Percentiles rank a stretch among this genome's conserved stretches.
Evolutionary conservation across 768 basidiomycete genomes (phyloP).

Genomic region (Dendrothele bispora): DNA sequence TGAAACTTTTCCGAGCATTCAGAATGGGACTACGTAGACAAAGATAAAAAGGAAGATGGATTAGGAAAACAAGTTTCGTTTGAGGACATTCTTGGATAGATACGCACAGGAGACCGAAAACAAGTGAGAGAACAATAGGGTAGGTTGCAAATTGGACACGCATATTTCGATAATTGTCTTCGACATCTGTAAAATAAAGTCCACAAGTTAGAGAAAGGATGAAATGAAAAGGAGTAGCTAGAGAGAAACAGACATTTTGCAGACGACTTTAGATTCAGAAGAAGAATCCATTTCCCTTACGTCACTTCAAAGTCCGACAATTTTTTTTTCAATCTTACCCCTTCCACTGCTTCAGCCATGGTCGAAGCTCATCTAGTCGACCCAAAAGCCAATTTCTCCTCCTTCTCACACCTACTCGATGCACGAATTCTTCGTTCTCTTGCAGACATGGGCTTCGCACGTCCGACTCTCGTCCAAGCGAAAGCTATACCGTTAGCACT

Average conservation of each 20-base stretch:
- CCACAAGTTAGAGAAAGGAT: background rate
- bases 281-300: background rate
- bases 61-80: conserved; percentile 1
- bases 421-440: conserved; percentile 83
- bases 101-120: conserved; percentile 69
- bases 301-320: background rate
- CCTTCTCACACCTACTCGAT: conserved; percentile 81
- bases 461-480: conserved; percentile 89
- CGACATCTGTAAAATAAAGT: conserved; percentile 55
- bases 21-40: conserved; percentile 48
- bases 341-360: conserved; percentile 26
- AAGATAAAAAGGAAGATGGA: background rate
- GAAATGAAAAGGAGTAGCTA: background rate
- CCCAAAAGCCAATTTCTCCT: conserved; percentile 48
- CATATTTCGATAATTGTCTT: conserved; percentile 76
- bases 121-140: conserved; percentile 80
- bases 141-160: conserved; percentile 79
- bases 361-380: conserved; percentile 48
- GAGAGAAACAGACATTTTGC: conserved; percentile 41
- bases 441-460: conserved; percentile 85
- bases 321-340: background rate
- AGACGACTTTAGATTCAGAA: conserved; percentile 26
- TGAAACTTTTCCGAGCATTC: conserved; percentile 85
- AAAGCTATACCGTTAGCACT: conserved; percentile 93
- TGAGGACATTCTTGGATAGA: no score